phyloP scores from a whole-genome alignment of 2,329 filamentous ascomycete genomes.

The Paraphoma chrysanthemicola region DNA sequence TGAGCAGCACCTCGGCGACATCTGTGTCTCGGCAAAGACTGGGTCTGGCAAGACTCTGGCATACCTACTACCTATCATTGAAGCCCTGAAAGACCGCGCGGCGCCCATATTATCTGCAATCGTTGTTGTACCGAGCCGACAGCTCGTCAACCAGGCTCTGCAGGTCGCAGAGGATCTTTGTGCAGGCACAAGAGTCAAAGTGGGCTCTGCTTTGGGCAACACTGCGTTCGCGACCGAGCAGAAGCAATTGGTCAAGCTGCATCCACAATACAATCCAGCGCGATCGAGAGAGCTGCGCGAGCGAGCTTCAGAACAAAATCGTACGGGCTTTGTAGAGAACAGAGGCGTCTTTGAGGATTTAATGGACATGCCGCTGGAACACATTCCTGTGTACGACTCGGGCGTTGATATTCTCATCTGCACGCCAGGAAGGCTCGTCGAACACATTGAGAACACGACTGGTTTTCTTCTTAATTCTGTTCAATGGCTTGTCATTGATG shows the following conservation, averaged over 20 bases:
- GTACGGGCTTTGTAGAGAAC: slow-evolving; percentile 44
- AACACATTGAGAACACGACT: slow-evolving; percentile 83
- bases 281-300: slow-evolving; percentile 59
- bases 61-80: slow-evolving; percentile 85
- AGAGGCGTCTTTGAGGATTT: slow-evolving; percentile 48
- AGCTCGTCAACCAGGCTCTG: slow-evolving; percentile 85
- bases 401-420: slow-evolving; percentile 89
- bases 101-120: slow-evolving; percentile 76
- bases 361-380: slow-evolving; percentile 59
- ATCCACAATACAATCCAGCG: slow-evolving; percentile 67
- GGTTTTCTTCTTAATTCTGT: slow-evolving; percentile 81
- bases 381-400: slow-evolving; percentile 71
- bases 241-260: slow-evolving; percentile 65
- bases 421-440: slow-evolving; percentile 89
- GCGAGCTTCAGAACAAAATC: slow-evolving; percentile 42
- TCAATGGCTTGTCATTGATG: slow-evolving; percentile 89
- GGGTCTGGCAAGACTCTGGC: slow-evolving; percentile 95
- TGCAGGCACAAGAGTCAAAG: slow-evolving; percentile 74
- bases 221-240: slow-evolving; percentile 75
- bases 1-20: slow-evolving; percentile 71
- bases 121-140: slow-evolving; percentile 88
- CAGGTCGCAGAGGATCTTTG: slow-evolving; percentile 76
- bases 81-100: slow-evolving; percentile 70
- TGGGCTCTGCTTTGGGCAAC: slow-evolving; percentile 84
- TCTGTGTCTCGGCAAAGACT: slow-evolving; percentile 90